Evolutionary conservation across 2,329 filamentous ascomycete genomes (phyloP), one percentile per base, ranked within the genome.

Genomic region (Trichocomaceae sp.): DNA sequence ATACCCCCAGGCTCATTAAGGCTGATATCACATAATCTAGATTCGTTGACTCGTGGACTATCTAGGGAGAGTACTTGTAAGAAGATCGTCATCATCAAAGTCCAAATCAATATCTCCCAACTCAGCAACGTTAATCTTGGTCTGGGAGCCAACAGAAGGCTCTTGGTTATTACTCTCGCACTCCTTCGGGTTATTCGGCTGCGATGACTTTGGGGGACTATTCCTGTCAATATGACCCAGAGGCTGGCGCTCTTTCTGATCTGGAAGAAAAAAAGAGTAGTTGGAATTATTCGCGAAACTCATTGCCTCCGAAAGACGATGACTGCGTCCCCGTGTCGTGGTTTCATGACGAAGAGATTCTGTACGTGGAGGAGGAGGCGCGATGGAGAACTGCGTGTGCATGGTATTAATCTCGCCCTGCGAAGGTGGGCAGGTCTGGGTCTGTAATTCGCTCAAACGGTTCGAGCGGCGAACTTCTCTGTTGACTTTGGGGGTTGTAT

Each of bases 31-130:
- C 37, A 22, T 42, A 10, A 42, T 22, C 39, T 20, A 39, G 10
- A 20, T 42, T 20, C 19, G 17, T 20, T 20, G 39, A 19, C 2
- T 17, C 15, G 7, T 17, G 17, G 31, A 20, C 44, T 50, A 58
- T 44, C 44, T 42, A 23, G 55, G 26, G 23, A 33, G 23, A 4
- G 69, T 69, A 35, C 66, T 69, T 12, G 64, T 67, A 39, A 71
- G 70, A 15, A 71, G 42, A 41, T 68, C 69, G 20, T 71, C 67
- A 35, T 66, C 69, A 0, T 66, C 66, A 50, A 69, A 69, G 46
- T 72, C 69, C 50, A 70, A 52, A 48, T 69, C 63, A n/a, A 70
- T 39, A 33, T 10, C 61, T 61, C 26, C 63, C 60, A n/a, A 44
- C 12, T 33, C 56, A 51, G 5, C 47, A 10, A 39, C 29, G 37